Evolutionary conservation across 495 filamentous ascomycete species (phyloP).

Genomic region (Polyplosphaeria fusca): DNA sequence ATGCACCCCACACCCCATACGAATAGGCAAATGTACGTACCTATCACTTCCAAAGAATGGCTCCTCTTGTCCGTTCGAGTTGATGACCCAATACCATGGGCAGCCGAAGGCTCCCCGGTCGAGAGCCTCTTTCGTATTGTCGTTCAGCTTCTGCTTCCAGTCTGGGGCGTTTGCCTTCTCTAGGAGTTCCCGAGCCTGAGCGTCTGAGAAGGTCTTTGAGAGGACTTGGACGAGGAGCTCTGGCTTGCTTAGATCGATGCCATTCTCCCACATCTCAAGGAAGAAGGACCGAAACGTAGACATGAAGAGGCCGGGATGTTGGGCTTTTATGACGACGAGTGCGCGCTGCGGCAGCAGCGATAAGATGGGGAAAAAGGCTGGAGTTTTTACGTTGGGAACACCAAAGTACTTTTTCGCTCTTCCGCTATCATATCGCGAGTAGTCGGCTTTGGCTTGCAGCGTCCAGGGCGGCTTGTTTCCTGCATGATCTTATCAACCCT

Average conservation of each 20-base stretch:
- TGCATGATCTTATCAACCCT: slow-evolving; percentile 29
- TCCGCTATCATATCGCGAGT: slow-evolving; percentile 52
- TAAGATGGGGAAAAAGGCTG: slow-evolving; percentile 52
- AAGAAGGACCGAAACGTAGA: slow-evolving; percentile 47
- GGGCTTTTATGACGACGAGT: slow-evolving; percentile 60
- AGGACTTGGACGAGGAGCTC: slow-evolving; percentile 42
- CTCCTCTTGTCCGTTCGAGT: slow-evolving; percentile 55
- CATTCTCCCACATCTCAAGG: slow-evolving; percentile 48
- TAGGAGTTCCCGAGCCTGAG: slow-evolving; percentile 53
- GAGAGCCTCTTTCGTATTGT: slow-evolving; percentile 57
- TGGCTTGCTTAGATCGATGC: slow-evolving; percentile 50
- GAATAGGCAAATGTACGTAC: too few relatives aligned
- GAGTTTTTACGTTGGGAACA: slow-evolving; percentile 45
- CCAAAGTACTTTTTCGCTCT: slow-evolving; percentile 58
- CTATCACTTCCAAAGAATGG: slow-evolving; percentile 79
- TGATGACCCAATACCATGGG: slow-evolving; percentile 73
- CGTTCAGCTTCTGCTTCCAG: slow-evolving; percentile 58
- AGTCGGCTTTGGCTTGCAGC: slow-evolving; percentile 61
- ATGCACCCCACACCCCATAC: too few relatives aligned
- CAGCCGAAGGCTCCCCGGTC: slow-evolving; percentile 68
- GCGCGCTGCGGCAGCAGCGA: slow-evolving; percentile 60
- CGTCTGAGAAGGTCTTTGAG: slow-evolving; percentile 39
- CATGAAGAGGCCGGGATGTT: slow-evolving; percentile 40
- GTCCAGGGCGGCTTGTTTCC: slow-evolving; percentile 75
- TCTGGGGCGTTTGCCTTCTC: slow-evolving; percentile 46